Conservation (phyloP, 768 basidiomycete genomes). For the Psilocybe cyanescens region DNA sequence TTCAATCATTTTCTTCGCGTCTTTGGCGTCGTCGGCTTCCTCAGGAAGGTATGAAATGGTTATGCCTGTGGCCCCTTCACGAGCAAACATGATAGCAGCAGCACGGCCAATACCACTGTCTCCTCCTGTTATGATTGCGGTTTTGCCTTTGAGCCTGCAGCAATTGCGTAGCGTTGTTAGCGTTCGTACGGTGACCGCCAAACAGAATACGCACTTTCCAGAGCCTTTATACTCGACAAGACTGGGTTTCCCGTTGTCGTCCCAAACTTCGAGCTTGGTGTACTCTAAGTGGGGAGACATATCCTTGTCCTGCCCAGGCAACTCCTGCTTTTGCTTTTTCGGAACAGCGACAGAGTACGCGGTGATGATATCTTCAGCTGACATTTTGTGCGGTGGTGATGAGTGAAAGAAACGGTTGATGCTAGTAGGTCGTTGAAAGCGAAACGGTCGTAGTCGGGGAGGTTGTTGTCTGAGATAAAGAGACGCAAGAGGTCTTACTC, state of each 20-base stretch:
- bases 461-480: not conserved
- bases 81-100: conserved; percentile 52
- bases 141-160: conserved; percentile 36
- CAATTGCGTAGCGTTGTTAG: too few species aligned
- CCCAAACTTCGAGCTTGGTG: conserved; percentile 49
- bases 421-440: not conserved
- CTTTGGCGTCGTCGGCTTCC: conserved; percentile 58
- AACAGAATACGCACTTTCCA: conserved; percentile 38
- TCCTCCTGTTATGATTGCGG: conserved; percentile 40
- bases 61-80: conserved; percentile 53
- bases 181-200: not conserved
- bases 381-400: conserved; percentile 21
- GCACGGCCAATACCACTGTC: conserved; percentile 57
- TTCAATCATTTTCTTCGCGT: conserved; percentile 50
- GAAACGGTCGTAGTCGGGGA: not conserved
- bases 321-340: conserved; percentile 45
- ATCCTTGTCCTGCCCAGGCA: conserved; percentile 53
- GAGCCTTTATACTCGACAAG: conserved; percentile 54
- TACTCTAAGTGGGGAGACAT: conserved; percentile 49
- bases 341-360: conserved; percentile 38
- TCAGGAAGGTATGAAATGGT: conserved; percentile 58
- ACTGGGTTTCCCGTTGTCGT: conserved; percentile 52
- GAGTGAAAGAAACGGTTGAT: not conserved
- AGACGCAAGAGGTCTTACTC: not conserved
- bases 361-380: conserved; percentile 35